phyloP scores from a whole-genome alignment of 345 rosid species.

The Bruguiera sexangula region DNA sequence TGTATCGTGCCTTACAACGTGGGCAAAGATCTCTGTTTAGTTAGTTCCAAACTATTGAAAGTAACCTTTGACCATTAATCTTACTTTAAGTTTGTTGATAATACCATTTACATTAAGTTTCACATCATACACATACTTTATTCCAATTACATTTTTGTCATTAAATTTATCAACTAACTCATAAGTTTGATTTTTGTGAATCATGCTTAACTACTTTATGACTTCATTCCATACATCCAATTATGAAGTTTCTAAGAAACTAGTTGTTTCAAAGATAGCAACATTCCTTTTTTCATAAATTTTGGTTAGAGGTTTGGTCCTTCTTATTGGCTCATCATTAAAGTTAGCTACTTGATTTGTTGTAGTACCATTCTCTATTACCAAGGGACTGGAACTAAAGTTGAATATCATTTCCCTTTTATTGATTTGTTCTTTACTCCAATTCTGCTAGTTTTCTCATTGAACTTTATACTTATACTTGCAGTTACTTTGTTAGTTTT shows the following conservation, averaged over 20 bases:
- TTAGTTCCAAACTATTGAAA: not conserved
- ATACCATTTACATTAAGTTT: too few relatives aligned
- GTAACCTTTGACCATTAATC: too few relatives aligned
- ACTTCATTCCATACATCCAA: not conserved
- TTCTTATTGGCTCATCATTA: not conserved
- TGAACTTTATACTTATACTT: not conserved
- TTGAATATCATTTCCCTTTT: not conserved
- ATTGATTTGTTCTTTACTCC: not conserved
- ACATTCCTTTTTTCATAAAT: not conserved
- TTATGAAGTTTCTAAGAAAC: too few relatives aligned
- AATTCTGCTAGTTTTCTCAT: not conserved
- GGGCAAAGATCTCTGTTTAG: too few relatives aligned
- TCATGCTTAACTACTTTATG: not conserved
- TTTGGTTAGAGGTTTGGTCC: not conserved
- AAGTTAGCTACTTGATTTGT: too few relatives aligned
- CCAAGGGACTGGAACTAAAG: not conserved
- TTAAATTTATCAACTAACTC: too few relatives aligned
- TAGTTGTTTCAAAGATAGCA: too few relatives aligned
- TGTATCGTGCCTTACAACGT: too few relatives aligned
- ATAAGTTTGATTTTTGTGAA: not conserved
- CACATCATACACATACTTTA: too few relatives aligned
- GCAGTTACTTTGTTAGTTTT: not conserved
- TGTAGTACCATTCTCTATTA: not conserved
- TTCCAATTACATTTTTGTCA: too few relatives aligned
- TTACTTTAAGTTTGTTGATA: too few relatives aligned